Evolutionary conservation across 2,329 filamentous ascomycete genomes (phyloP).

Genomic region (Botryotinia narcissicola): DNA sequence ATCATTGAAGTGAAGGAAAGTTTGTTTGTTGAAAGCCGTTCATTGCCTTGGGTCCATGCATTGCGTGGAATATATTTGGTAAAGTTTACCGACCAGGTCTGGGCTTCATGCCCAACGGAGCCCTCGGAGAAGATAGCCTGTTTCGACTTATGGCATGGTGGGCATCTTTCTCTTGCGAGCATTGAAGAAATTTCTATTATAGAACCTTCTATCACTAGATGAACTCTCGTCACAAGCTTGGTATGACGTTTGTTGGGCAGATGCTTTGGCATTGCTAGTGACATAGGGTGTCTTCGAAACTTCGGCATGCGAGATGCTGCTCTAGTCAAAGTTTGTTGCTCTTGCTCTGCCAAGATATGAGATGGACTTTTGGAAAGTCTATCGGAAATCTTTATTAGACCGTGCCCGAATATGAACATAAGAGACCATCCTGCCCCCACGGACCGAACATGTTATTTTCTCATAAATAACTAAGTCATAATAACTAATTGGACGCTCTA

Average conservation of each 20-base stretch:
- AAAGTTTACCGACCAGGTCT: neutral
- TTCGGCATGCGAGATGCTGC: neutral
- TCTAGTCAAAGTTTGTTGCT: neutral
- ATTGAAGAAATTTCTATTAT: neutral
- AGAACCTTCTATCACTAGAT: neutral
- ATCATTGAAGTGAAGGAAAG: neutral
- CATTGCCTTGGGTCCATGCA: neutral
- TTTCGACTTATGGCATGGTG: neutral
- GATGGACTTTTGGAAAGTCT: neutral
- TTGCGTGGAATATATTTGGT: neutral
- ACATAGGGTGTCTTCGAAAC: neutral
- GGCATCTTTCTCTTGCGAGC: neutral
- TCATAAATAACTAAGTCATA: neutral
- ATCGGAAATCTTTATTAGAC: neutral
- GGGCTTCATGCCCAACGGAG: neutral
- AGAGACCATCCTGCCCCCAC: neutral
- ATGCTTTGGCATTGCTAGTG: neutral
- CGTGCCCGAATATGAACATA: slow-evolving; percentile 10
- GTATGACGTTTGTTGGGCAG: neutral
- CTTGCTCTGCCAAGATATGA: neutral
- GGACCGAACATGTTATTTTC: neutral
- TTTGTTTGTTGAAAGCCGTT: neutral
- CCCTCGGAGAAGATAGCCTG: neutral
- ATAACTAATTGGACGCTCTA: slow-evolving; percentile 12
- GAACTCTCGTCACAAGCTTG: neutral